phyloP scores from a whole-genome alignment of 2,329 filamentous ascomycete genomes.

The Diaporthe eres region DNA sequence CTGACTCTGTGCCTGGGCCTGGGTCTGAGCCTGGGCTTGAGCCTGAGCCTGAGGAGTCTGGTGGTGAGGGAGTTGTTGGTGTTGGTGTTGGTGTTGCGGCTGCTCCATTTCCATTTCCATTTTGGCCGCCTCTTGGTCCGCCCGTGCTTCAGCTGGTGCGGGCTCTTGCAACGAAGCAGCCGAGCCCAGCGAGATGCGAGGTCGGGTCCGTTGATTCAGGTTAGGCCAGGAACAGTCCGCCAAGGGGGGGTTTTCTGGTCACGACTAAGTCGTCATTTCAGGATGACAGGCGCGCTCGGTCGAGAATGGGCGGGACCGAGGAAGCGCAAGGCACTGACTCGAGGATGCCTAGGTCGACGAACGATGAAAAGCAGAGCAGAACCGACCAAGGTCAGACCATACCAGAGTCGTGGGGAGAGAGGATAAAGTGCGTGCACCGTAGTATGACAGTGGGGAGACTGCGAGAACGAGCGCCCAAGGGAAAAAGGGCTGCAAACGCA shows the following conservation, averaged over 20 bases:
- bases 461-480: neutral
- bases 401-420: neutral
- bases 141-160: slow-evolving; percentile 19
- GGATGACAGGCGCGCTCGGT: slow-evolving; percentile 33
- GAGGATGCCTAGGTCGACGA: slow-evolving; percentile 18
- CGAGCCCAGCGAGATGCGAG: slow-evolving; percentile 36
- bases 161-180: slow-evolving; percentile 7
- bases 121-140: slow-evolving; percentile 23
- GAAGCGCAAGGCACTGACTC: slow-evolving; percentile 36
- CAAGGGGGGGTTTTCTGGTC: slow-evolving; percentile 19
- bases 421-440: slow-evolving; percentile 16
- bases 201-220: slow-evolving; percentile 29
- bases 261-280: slow-evolving; percentile 36
- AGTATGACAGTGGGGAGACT: slow-evolving; percentile 13
- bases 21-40: slow-evolving; percentile 3
- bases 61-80: neutral
- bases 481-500: slow-evolving; percentile 2
- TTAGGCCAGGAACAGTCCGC: slow-evolving; percentile 35
- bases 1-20: slow-evolving; percentile 51
- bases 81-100: slow-evolving; percentile 9
- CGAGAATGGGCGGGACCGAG: slow-evolving; percentile 3
- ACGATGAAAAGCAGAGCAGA: neutral
- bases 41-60: neutral
- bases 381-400: neutral
- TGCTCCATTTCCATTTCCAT: slow-evolving; percentile 35